Base-by-base conservation (phyloP, 345 rosid genomes). In the Brassica incana region DNA sequence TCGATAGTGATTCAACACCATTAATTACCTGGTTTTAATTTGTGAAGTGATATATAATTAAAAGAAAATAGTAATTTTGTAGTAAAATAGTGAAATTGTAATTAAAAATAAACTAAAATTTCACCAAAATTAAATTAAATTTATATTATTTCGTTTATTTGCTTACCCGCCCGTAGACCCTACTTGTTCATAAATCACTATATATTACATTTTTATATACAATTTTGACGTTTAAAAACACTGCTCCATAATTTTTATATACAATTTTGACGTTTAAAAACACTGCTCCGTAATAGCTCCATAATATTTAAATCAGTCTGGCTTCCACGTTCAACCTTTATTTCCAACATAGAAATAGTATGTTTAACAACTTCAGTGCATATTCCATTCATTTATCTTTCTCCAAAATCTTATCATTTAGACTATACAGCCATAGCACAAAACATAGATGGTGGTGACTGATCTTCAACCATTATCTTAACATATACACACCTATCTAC, bases 401-500 rank as follows among this genome's bases (percentile, higher is more conserved):
- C 60, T 54, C 60, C 60, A 15, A 14, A 14, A 12, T 48, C 16
- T 12, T 14, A 5, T 3, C 16, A 14, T 52, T 54, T 7, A 58
- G 63, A 58, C n/a, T 60, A 23, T 1, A 27, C 33, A 5, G 65
- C 18, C 65, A 29, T 29, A 62, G 36, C 3, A 68, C 62, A 66
- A 72, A 78, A 59, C 36, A 72, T 38, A 73, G 69, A 61, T 72
- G 67, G 40, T 71, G 71, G 63, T 77, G 80, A 69, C 50, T 32
- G 8, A 60, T 60, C 8, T 78, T 73, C 69, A 73, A 67, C 56
- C 77, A 67, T 67, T 66, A 30, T 59, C 59, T 48, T 72, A 73
- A 58, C 77, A 78, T 67, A 79, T 78, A 72, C 61, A 65, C 67
- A 38, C 77, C 80, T 38, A 81, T 76, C 33, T 75, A 69, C 72